These are phyloP conservation scores for Pichia sp. DNA, from an alignment of 1,139 yeast genomes.

Conservation along the genomic window DNA sequence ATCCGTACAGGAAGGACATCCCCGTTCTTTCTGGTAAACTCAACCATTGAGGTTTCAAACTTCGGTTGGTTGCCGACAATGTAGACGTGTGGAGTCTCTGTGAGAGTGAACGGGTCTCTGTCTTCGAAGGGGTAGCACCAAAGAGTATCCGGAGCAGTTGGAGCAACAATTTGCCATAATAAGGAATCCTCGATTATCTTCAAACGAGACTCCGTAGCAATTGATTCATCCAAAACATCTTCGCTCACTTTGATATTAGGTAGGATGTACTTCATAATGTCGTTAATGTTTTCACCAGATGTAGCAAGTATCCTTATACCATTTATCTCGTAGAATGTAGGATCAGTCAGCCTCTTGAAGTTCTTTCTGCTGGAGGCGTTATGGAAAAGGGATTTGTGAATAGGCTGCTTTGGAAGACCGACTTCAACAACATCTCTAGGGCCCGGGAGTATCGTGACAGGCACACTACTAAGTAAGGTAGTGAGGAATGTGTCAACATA, in stretches of 20 bases:
- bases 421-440: constrained; percentile 73
- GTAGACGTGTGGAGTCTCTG: constrained; percentile 77
- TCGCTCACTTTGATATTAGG: constrained; percentile 28
- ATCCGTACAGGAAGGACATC: constrained; percentile 37
- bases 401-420: constrained; percentile 84
- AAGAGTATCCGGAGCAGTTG: constrained; percentile 95
- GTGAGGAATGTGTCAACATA: constrained; percentile 52
- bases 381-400: constrained; percentile 67
- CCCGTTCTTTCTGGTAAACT: constrained; percentile 29
- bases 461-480: constrained; percentile 52
- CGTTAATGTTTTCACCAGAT: constrained; percentile 80
- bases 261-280: constrained; percentile 58
- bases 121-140: constrained; percentile 84
- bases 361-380: constrained; percentile 38
- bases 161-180: constrained; percentile 81
- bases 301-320: constrained; percentile 60
- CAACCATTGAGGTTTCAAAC: constrained; percentile 37
- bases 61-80: constrained; percentile 77
- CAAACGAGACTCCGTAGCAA: constrained; percentile 30
- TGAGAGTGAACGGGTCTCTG: constrained; percentile 72
- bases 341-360: constrained; percentile 59
- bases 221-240: constrained; percentile 24
- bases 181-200: constrained; percentile 63
- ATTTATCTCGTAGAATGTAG: constrained; percentile 56
- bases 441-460: constrained; percentile 83